A percentile compares a stretch with the other conserved stretches of the same genome.
These are phyloP conservation scores for Colletotrichum tropicale DNA, from an alignment of 2,329 filamentous ascomycete genomes.

Conservation along the genomic window DNA sequence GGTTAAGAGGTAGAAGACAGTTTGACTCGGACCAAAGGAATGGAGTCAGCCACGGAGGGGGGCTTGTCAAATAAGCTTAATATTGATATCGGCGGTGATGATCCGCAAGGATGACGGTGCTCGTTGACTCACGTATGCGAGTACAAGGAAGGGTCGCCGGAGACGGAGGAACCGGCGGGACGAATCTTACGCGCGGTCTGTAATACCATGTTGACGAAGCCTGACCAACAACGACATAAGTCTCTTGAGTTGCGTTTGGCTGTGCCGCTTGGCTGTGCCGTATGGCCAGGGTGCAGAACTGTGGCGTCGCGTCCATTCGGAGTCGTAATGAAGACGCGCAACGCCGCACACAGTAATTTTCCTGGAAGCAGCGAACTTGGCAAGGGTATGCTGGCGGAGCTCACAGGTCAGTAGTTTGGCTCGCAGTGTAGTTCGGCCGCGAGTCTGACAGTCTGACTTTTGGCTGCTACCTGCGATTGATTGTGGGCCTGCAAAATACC, in stretches of 20 bases:
- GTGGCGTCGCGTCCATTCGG: neutral
- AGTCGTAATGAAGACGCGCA: neutral
- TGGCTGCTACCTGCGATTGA: neutral
- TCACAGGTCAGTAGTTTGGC: neutral
- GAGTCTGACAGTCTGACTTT: too few relatives aligned
- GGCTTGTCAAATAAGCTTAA: slow-evolving; percentile 2
- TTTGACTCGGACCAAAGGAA: neutral
- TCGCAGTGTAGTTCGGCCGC: neutral
- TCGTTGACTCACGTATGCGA: neutral
- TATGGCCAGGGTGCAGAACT: neutral
- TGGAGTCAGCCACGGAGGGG: too few relatives aligned
- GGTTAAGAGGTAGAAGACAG: too few relatives aligned
- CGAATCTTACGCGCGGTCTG: neutral
- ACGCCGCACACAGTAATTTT: neutral
- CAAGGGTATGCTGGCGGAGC: neutral
- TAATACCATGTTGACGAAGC: neutral
- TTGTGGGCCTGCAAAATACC: neutral
- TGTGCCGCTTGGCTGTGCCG: neutral
- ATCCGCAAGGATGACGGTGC: neutral
- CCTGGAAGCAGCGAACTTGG: neutral
- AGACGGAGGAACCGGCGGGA: neutral
- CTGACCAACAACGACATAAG: neutral
- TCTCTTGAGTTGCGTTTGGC: neutral
- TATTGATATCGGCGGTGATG: neutral
- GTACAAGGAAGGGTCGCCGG: neutral